A percentile compares a stretch with the other conserved stretches of the same genome.
phyloP scores from a whole-genome alignment of 768 basidiomycete genomes.

The Auriscalpium vulgare region DNA sequence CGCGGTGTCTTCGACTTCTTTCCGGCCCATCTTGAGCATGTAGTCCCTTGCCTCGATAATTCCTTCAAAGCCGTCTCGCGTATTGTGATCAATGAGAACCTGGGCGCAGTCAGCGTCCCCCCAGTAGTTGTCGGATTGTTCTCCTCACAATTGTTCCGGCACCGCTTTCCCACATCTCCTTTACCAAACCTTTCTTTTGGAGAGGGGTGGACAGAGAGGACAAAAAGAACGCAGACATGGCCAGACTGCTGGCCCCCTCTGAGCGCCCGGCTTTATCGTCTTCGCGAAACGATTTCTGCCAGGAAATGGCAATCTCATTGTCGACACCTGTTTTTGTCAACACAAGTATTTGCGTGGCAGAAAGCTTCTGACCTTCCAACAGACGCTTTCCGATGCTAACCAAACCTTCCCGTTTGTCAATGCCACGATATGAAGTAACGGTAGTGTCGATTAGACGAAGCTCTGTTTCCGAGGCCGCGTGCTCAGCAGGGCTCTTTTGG shows the following conservation, averaged over 20 bases:
- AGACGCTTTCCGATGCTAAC: conserved; percentile 59
- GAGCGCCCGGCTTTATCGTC: conserved; percentile 33
- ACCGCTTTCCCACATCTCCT: conserved; percentile 89
- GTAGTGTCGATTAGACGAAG: conserved; percentile 38
- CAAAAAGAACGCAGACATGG: conserved; percentile 80
- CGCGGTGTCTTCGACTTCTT: conserved; percentile 44
- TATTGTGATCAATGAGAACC: conserved; percentile 84
- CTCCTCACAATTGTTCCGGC: conserved; percentile 67
- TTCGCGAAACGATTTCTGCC: conserved; percentile 52
- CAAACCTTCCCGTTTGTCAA: conserved; percentile 74
- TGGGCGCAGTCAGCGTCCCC: conserved; percentile 20
- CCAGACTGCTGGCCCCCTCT: conserved; percentile 48
- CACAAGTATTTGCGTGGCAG: not conserved
- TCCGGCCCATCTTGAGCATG: conserved; percentile 55
- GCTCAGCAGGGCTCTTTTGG: conserved; percentile 29
- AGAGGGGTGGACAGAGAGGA: conserved; percentile 59
- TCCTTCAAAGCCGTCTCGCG: conserved; percentile 62
- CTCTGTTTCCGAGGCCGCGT: conserved; percentile 21
- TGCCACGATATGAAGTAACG: conserved; percentile 56
- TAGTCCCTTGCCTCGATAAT: conserved; percentile 75
- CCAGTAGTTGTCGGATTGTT: not conserved
- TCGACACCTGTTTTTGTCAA: conserved; percentile 34
- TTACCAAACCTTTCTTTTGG: conserved; percentile 58
- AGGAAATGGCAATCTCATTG: conserved; percentile 33
- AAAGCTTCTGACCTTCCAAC: conserved; percentile 25